Conservation (phyloP, 257 asterid genomes). For the Solanum medicagineum region DNA sequence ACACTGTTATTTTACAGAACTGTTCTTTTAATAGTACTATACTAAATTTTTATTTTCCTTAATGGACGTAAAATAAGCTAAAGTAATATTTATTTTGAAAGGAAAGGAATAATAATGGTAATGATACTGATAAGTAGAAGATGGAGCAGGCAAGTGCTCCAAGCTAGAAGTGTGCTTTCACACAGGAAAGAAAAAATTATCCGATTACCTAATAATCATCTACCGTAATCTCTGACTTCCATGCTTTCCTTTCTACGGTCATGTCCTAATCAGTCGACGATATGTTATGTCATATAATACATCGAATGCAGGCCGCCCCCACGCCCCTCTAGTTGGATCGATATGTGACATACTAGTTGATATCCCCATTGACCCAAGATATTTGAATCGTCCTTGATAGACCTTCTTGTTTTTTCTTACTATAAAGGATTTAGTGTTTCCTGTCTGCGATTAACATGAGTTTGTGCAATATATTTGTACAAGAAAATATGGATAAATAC, state of each 20-base stretch:
- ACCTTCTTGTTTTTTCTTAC: neutral
- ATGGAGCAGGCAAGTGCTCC: neutral
- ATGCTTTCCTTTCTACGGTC: no score
- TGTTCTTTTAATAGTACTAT: no score
- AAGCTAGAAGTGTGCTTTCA: neutral
- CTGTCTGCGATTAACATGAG: neutral
- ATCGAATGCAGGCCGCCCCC: neutral
- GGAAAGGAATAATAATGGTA: neutral
- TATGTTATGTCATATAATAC: neutral
- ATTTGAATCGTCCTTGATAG: neutral
- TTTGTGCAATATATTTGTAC: neutral
- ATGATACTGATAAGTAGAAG: neutral
- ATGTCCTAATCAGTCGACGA: neutral
- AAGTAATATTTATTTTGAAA: neutral
- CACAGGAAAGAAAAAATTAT: neutral
- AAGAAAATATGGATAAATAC: neutral
- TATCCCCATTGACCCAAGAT: neutral
- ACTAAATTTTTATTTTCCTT: no score
- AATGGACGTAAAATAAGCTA: no score
- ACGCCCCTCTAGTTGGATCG: neutral
- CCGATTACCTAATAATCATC: neutral
- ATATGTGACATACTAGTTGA: neutral
- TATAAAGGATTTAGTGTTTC: neutral
- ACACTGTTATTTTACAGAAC: neutral
- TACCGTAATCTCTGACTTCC: no score